phyloP scores from a whole-genome alignment of 805 yeast genomes.

The Saccharomyces kudriavzevii region DNA sequence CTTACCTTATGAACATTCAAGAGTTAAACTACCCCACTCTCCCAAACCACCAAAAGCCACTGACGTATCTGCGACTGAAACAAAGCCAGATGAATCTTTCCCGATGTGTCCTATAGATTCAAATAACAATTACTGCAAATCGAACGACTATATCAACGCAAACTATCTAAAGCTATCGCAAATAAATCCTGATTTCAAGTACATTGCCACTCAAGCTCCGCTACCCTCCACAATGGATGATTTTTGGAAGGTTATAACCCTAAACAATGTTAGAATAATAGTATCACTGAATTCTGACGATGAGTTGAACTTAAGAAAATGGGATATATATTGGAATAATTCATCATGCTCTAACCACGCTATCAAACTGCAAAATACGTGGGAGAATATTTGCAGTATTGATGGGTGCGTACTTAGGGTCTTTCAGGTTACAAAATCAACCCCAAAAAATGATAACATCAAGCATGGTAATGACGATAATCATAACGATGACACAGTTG shows the following conservation, averaged over 20 bases:
- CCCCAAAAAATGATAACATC: constrained; percentile 7
- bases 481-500: constrained; percentile 1
- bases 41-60: constrained; percentile 14
- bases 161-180: constrained; percentile 49
- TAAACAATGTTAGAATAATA: constrained; percentile 58
- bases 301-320: constrained; percentile 71
- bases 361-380: constrained; percentile 31
- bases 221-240: constrained; percentile 67
- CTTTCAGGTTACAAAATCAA: constrained; percentile 15
- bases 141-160: constrained; percentile 74
- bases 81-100: background rate
- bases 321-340: constrained; percentile 74
- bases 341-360: constrained; percentile 15
- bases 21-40: constrained; percentile 45
- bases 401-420: constrained; percentile 31
- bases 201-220: constrained; percentile 92
- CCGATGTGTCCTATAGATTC: background rate
- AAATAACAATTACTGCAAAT: constrained; percentile 1
- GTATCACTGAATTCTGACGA: constrained; percentile 67
- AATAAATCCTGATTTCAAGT: constrained; percentile 35
- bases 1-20: constrained; percentile 74
- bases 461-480: constrained; percentile 19
- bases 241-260: constrained; percentile 78
- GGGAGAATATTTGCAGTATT: constrained; percentile 24
- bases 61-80: background rate